A percentile compares a stretch with the other conserved stretches of the same genome.
These are phyloP conservation scores for Sporothrix globosa DNA, from an alignment of 2,329 filamentous ascomycete species.

Conservation along the genomic window DNA sequence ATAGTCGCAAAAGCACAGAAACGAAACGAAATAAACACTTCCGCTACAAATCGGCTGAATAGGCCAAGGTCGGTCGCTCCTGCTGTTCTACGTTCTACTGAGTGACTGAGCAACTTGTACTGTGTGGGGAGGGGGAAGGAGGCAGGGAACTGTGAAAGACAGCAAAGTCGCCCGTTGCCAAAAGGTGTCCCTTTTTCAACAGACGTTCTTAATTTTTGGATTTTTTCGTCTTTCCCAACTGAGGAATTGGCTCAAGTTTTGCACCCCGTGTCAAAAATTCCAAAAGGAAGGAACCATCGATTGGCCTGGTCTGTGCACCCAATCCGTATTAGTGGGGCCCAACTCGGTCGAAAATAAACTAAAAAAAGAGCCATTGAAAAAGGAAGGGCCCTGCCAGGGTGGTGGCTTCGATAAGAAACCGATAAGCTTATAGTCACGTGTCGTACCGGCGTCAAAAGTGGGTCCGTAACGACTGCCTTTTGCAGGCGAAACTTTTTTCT, in stretches of 20 bases:
- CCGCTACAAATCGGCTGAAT: constrained; percentile 20
- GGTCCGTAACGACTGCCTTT: too few species aligned
- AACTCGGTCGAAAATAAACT: not conserved
- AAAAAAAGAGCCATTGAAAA: not conserved
- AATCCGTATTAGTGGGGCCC: not conserved
- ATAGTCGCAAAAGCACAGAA: constrained; percentile 17
- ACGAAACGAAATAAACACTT: constrained; percentile 10
- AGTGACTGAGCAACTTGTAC: not conserved
- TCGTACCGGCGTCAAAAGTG: not conserved
- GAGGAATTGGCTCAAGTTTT: not conserved
- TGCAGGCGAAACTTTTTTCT: constrained; percentile 23
- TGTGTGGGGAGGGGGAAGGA: constrained; percentile 12
- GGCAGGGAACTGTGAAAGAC: not conserved
- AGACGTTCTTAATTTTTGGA: too few species aligned
- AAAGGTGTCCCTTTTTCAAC: constrained; percentile 6
- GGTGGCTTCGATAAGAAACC: not conserved
- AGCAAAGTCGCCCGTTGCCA: not conserved
- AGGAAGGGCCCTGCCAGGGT: not conserved
- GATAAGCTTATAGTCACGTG: constrained; percentile 1
- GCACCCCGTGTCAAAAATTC: constrained; percentile 22
- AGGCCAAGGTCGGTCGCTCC: constrained; percentile 8
- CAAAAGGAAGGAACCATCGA: constrained; percentile 10
- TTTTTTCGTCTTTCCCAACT: not conserved
- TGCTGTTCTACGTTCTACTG: constrained; percentile 8
- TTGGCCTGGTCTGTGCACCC: constrained; percentile 23